Conservation (phyloP, 768 basidiomycete genomes). For the Suillus hirtellus region DNA sequence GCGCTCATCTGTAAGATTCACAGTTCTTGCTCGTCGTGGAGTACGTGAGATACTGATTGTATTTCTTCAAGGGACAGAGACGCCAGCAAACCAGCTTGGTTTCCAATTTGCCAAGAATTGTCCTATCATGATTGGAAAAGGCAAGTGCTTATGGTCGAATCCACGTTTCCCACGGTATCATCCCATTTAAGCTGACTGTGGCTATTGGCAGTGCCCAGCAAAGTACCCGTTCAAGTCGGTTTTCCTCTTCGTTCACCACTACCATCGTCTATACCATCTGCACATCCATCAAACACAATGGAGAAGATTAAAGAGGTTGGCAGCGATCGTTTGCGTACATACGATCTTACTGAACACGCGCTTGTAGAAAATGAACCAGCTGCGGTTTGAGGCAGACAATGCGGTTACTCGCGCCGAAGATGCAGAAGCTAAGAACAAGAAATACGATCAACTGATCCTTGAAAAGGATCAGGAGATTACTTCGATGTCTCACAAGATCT, state of each 20-base stretch:
- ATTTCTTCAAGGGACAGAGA: constrained; percentile 6
- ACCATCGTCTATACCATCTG: constrained; percentile 8
- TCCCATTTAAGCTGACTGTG: constrained; percentile 23
- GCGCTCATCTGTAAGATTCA: constrained; percentile 49
- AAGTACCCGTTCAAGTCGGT: constrained; percentile 13
- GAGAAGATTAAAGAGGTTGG: constrained; percentile 51
- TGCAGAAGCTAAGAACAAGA: constrained; percentile 84
- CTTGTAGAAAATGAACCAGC: constrained; percentile 66
- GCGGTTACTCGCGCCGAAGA: constrained; percentile 82
- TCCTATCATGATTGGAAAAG: constrained; percentile 35
- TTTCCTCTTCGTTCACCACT: constrained; percentile 14
- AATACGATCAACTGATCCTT: constrained; percentile 68
- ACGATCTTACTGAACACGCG: constrained; percentile 10
- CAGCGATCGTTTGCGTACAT: not conserved
- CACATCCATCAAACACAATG: constrained; percentile 33
- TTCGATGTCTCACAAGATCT: constrained; percentile 74
- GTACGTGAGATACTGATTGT: constrained; percentile 8
- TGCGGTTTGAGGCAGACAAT: constrained; percentile 84
- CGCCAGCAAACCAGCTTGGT: constrained; percentile 1
- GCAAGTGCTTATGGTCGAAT: constrained; percentile 18
- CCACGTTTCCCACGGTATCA: constrained; percentile 36
- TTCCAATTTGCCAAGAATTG: constrained; percentile 3
- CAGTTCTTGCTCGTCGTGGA: constrained; percentile 4
- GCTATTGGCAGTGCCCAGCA: constrained; percentile 19
- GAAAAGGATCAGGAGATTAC: constrained; percentile 83